A percentile compares a stretch with the other conserved stretches of the same genome.
phyloP scores from a whole-genome alignment of 306 rosid species.

The Cucurbita maxima region DNA sequence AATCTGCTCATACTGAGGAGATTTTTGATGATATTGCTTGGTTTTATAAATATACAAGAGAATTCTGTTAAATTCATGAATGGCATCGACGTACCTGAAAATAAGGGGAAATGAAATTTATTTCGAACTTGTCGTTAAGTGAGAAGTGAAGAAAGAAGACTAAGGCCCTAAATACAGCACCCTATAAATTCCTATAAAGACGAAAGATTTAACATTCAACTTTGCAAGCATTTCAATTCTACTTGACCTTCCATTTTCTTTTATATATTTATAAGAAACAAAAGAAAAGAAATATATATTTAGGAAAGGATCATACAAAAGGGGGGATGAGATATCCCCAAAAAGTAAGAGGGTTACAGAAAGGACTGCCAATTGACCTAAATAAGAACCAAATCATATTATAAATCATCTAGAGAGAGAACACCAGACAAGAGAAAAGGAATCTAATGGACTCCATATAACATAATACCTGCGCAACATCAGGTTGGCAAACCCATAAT shows the following conservation, averaged over 20 bases:
- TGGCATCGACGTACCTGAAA: constrained; percentile 79
- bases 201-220: neutral
- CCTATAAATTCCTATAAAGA: neutral
- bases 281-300: neutral
- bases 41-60: constrained; percentile 62
- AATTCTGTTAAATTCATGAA: constrained; percentile 82
- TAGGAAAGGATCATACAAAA: neutral
- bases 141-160: neutral
- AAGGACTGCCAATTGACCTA: neutral
- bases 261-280: neutral
- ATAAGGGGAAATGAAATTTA: neutral
- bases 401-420: neutral
- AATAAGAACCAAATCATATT: neutral
- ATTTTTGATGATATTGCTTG: constrained; percentile 76
- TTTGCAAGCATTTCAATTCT: neutral
- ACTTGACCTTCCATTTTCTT: neutral
- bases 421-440: neutral
- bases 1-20: constrained; percentile 91
- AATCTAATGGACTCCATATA: neutral
- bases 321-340: neutral
- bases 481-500: constrained; percentile 91
- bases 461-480: constrained; percentile 73
- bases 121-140: neutral
- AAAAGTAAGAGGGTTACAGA: neutral
- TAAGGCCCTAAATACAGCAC: neutral